Base-by-base conservation (phyloP, 352 stramenopile species). In the Globisporangium viniferum region DNA sequence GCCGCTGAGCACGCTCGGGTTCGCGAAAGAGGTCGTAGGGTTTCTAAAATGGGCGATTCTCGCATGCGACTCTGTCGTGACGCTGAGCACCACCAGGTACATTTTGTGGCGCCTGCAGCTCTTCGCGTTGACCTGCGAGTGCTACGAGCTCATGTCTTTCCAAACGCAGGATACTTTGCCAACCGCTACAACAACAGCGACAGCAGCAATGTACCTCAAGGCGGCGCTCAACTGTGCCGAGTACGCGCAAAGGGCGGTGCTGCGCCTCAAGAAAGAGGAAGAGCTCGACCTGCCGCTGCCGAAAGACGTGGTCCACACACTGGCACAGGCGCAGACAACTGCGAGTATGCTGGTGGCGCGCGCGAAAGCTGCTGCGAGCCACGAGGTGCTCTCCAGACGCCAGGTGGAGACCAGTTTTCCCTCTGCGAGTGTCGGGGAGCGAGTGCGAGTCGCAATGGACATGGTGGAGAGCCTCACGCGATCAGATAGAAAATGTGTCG, bases 21-120 rank as follows among this genome's bases (percentile, higher is more conserved):
- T 91, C 62, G 72, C 77, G 4, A 66, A 59, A 20, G 76, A 92
- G 69, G 76, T 90, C 0, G 66, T 95, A 8, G 31, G 55, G 6
- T 93, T 79, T 51, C 57, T 93, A 2, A 95, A 93, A 62, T 93
- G 78, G 74, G 76, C 64, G 61, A 57, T 90, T 12, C 53, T 95
- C 9, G 76, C 74, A 20, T 72, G 89, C 36, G 82, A 92, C 20
- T 87, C 81, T 0, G 48, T 72, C 2, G 75, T 93, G 33, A 64
- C 77, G 33, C 67, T 93, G 39, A 81, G 78, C 18, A 93, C 84
- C 14, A 82, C 77, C 1, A 86, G 84, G 66, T 92, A 84, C 67
- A 74, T 92, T 24, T 33, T 80, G 10, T 95, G 86, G 85, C 81
- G 84, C 18, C 31, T 88, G 18, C 82, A 91, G 44, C 62, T 93